Conservation (phyloP, 2,329 filamentous ascomycete species). For the Colletotrichum spinosum region DNA sequence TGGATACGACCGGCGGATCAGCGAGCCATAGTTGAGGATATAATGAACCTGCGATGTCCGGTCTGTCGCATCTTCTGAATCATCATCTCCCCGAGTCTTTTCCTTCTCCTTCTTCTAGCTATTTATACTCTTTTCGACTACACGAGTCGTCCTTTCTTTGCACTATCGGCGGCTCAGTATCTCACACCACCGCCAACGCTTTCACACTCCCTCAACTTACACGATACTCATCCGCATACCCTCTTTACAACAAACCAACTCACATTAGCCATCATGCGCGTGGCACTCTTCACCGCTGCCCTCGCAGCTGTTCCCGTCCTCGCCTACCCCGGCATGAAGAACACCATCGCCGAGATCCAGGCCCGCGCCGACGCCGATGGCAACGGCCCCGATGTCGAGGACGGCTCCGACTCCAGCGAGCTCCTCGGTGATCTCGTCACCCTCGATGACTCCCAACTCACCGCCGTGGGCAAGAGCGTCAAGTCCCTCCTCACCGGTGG, state of each 20-base stretch:
- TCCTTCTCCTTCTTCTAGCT: not conserved
- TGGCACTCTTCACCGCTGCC: constrained; percentile 30
- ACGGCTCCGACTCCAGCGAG: constrained; percentile 29
- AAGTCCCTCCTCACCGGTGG: constrained; percentile 50
- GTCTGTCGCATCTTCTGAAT: not conserved
- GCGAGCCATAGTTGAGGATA: constrained; percentile 10
- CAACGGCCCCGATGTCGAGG: constrained; percentile 11
- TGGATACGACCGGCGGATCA: not conserved
- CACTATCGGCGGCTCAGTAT: too few species aligned
- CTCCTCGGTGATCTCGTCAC: constrained; percentile 52
- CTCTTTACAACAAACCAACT: not conserved
- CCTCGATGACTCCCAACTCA: constrained; percentile 46
- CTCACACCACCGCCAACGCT: too few species aligned
- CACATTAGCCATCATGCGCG: constrained; percentile 28
- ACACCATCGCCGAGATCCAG: constrained; percentile 38
- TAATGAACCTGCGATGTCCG: constrained; percentile 24
- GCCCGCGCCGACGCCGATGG: constrained; percentile 32
- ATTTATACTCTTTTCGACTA: constrained; percentile 6
- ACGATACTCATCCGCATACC: not conserved
- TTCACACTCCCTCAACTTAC: not conserved
- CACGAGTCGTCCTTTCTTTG: constrained; percentile 18
- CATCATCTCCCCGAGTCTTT: constrained; percentile 19
- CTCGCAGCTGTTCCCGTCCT: constrained; percentile 32
- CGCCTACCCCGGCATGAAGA: constrained; percentile 38
- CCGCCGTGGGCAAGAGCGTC: constrained; percentile 49